A percentile compares a stretch with the other conserved stretches of the same genome.
phyloP scores from a whole-genome alignment of 108 stramenopile species.

The Schizochytrium sp. region DNA sequence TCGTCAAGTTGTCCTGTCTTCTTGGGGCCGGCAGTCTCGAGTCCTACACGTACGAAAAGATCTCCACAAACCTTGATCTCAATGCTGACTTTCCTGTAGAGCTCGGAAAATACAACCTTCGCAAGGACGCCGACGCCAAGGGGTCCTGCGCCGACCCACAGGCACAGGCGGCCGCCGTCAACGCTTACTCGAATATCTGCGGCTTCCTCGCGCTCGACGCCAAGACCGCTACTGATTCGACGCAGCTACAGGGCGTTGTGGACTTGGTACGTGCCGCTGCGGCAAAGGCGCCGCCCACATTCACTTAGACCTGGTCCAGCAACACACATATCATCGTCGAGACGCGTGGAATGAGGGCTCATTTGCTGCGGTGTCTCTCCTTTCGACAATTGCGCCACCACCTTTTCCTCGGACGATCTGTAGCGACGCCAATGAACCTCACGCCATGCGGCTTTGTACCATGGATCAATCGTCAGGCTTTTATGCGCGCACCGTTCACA shows the following conservation, averaged over 20 bases:
- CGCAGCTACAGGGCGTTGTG: conserved; percentile 2
- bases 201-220: conserved; percentile 49
- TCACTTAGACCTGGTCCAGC: neutral
- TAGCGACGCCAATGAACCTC: no score
- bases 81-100: conserved; percentile 23
- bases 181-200: conserved; percentile 53
- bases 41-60: conserved; percentile 45
- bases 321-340: no score
- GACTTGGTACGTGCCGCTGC: neutral
- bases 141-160: conserved; percentile 1
- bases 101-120: conserved; percentile 49
- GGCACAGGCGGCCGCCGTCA: conserved; percentile 30
- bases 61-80: conserved; percentile 49
- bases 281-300: neutral
- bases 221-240: conserved; percentile 30
- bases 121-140: neutral
- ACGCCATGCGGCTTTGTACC: no score
- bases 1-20: conserved; percentile 41
- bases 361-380: no score
- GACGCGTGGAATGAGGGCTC: no score
- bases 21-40: neutral
- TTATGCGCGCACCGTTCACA: no score
- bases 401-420: no score
- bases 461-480: no score
- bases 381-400: no score